Conservation (phyloP, 768 basidiomycete genomes). For the Naematelia encephala region DNA sequence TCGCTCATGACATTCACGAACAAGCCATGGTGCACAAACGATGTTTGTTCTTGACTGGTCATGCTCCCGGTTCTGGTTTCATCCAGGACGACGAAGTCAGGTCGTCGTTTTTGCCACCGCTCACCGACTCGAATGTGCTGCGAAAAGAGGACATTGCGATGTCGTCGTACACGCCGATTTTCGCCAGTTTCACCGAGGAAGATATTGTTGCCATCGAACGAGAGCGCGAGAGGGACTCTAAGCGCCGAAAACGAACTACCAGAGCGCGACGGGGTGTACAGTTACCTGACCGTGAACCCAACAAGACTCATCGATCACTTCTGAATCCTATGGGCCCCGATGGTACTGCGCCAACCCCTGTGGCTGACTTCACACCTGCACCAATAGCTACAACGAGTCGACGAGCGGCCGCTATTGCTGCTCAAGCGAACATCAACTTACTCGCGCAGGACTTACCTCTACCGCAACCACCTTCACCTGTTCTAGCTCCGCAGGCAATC, state of each 20-base stretch:
- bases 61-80: conserved; percentile 71
- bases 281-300: conserved; percentile 87
- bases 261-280: conserved; percentile 71
- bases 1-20: conserved; percentile 92
- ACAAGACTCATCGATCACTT: conserved; percentile 79
- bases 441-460: conserved; percentile 50
- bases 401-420: conserved; percentile 87
- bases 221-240: conserved; percentile 89
- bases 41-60: conserved; percentile 83
- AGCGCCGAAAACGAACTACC: conserved; percentile 67
- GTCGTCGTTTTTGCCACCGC: conserved; percentile 77
- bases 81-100: conserved; percentile 89
- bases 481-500: conserved; percentile 52
- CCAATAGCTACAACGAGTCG: conserved; percentile 64
- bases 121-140: conserved; percentile 59
- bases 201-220: conserved; percentile 86
- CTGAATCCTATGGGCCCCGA: conserved; percentile 42
- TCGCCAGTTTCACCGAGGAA: conserved; percentile 80
- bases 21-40: conserved; percentile 89
- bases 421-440: conserved; percentile 75
- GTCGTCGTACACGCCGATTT: conserved; percentile 75
- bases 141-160: conserved; percentile 67
- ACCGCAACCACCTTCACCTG: conserved; percentile 58
- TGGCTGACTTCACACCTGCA: conserved; percentile 63
- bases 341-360: conserved; percentile 21